Evolutionary conservation across 2,329 filamentous ascomycete genomes (phyloP).

Genomic region (Chaetoscypha palmicola): DNA sequence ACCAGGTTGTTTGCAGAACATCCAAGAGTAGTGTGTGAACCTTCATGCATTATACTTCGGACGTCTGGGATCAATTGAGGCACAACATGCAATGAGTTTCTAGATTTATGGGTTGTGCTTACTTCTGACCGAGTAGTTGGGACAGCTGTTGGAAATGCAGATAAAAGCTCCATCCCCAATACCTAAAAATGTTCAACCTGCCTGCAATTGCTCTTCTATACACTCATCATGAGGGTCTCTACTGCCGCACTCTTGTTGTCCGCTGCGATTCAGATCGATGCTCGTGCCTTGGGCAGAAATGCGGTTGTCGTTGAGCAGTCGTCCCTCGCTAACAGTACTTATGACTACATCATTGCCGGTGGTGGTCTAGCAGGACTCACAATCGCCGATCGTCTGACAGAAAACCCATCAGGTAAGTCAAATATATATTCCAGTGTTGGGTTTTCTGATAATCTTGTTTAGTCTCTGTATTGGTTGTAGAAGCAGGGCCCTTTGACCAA

Average conservation of each 20-base stretch:
- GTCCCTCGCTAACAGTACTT: conserved; percentile 5
- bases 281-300: conserved; percentile 22
- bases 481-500: conserved; percentile 42
- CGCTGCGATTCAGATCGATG: not conserved
- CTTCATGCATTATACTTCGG: not conserved
- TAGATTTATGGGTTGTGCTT: not conserved
- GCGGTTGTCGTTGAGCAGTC: conserved; percentile 6
- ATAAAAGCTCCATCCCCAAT: not conserved
- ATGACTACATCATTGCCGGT: conserved; percentile 33
- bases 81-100: not conserved
- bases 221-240: not conserved
- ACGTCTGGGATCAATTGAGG: not conserved
- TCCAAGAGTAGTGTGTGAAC: no score
- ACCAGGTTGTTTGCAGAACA: no score
- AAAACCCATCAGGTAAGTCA: conserved; percentile 23
- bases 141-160: not conserved
- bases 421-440: conserved; percentile 11
- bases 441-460: not conserved
- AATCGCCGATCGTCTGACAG: conserved; percentile 16
- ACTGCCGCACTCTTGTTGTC: not conserved
- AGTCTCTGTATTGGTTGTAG: conserved; percentile 39
- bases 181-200: not conserved
- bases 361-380: conserved; percentile 14
- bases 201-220: not conserved
- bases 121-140: not conserved